Conservation (phyloP, 805 yeast species). For the Yamadazyma sp. region DNA sequence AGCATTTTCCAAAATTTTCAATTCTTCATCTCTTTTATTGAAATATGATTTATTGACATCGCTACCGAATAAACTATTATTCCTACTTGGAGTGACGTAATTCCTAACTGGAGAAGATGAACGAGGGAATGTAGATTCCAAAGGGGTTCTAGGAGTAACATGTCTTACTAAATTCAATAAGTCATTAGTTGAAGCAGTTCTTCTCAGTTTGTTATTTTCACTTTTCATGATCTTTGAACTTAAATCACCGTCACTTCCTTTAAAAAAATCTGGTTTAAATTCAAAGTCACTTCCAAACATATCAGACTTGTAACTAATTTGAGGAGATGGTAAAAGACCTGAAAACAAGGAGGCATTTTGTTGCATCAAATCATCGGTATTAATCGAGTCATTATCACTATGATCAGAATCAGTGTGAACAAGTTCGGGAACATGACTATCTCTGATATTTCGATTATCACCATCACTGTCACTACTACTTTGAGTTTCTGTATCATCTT, state of each 20-base stretch:
- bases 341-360: slow-evolving; percentile 30
- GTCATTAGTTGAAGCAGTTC: slow-evolving; percentile 15
- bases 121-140: slow-evolving; percentile 1
- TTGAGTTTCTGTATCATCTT: neutral
- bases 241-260: slow-evolving; percentile 5
- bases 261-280: slow-evolving; percentile 7
- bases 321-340: slow-evolving; percentile 38
- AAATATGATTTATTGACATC: slow-evolving; percentile 3
- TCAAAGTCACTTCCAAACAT: slow-evolving; percentile 22
- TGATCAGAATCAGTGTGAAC: slow-evolving; percentile 20
- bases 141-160: slow-evolving; percentile 6
- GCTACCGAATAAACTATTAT: neutral
- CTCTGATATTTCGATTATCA: slow-evolving; percentile 8
- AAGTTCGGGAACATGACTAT: slow-evolving; percentile 15
- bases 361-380: slow-evolving; percentile 28
- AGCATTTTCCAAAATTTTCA: slow-evolving; percentile 8
- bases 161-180: slow-evolving; percentile 11
- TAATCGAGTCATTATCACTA: slow-evolving; percentile 19
- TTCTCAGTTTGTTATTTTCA: slow-evolving; percentile 13
- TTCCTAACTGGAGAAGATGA: neutral
- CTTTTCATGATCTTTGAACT: slow-evolving; percentile 4
- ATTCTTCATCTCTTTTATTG: slow-evolving; percentile 9
- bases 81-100: neutral
- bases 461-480: slow-evolving; percentile 3
- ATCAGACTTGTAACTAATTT: slow-evolving; percentile 29